phyloP scores from a whole-genome alignment of 306 rosid genomes.

The Bauhinia variegata region DNA sequence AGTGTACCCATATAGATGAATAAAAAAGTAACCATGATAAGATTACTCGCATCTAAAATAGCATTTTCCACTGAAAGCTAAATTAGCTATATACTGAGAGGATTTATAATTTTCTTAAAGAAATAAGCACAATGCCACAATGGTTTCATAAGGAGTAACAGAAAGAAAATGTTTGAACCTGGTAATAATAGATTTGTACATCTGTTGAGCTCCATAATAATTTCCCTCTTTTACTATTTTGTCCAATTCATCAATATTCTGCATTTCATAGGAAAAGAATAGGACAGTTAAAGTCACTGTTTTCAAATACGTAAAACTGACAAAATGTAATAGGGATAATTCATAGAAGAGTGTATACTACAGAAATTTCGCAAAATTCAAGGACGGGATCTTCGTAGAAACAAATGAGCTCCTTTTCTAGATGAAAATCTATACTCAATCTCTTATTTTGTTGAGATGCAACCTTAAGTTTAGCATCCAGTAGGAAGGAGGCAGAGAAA shows the following conservation, averaged over 20 bases:
- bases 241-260: conserved; percentile 81
- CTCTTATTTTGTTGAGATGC: background rate
- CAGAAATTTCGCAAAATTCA: background rate
- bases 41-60: background rate
- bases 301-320: conserved; percentile 1
- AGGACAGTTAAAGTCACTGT: background rate
- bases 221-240: conserved; percentile 73
- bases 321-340: conserved; percentile 2
- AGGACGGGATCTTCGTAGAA: conserved; percentile 5
- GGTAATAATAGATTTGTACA: conserved; percentile 90
- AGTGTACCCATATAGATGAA: conserved; percentile 7
- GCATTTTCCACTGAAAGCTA: conserved; percentile 5
- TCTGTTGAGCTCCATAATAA: conserved; percentile 93
- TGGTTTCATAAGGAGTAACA: conserved; percentile 8
- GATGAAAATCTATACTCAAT: background rate
- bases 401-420: background rate
- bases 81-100: conserved; percentile 7
- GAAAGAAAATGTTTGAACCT: conserved; percentile 50
- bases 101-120: conserved; percentile 3
- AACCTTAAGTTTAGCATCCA: background rate
- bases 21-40: conserved; percentile 15
- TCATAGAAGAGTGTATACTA: background rate
- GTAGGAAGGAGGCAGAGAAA: background rate
- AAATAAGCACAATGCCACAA: background rate
- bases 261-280: conserved; percentile 40